Evolutionary conservation across 176 grass and related monocot species (phyloP).

Genomic region (Eremochloa ophiuroides): DNA sequence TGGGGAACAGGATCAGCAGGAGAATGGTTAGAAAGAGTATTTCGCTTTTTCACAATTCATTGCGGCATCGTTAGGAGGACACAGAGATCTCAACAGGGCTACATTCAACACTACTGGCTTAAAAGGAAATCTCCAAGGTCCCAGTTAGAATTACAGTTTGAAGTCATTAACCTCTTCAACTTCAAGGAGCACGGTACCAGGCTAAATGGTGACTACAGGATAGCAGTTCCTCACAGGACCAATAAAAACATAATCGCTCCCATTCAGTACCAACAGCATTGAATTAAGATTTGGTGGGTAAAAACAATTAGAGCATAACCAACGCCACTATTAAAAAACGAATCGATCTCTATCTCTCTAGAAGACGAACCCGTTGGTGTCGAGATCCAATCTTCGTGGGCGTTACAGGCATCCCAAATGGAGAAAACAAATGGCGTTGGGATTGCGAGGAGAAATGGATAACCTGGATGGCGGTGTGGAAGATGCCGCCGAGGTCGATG

Average conservation of each 20-base stretch:
- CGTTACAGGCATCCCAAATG: neutral
- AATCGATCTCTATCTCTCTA: neutral
- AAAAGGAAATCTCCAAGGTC: neutral
- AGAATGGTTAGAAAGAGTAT: neutral
- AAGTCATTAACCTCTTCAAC: neutral
- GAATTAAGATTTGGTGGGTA: neutral
- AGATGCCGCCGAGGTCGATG: slow-evolving; percentile 61
- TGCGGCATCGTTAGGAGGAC: neutral
- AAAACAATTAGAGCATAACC: neutral
- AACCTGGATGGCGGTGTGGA: slow-evolving; percentile 67
- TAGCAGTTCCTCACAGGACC: neutral
- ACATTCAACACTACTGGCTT: neutral
- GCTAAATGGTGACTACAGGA: neutral
- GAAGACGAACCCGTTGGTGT: neutral
- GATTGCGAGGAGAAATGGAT: neutral
- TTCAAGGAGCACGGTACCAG: neutral
- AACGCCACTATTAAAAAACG: neutral
- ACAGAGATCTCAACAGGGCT: neutral
- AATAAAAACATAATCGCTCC: neutral
- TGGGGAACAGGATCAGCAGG: neutral
- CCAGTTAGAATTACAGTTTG: neutral
- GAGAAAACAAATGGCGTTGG: neutral
- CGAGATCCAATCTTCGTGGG: neutral
- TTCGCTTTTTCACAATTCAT: neutral
- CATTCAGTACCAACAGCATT: neutral